Conservation (phyloP, 441 rosid genomes). For the Breynia disticha region DNA sequence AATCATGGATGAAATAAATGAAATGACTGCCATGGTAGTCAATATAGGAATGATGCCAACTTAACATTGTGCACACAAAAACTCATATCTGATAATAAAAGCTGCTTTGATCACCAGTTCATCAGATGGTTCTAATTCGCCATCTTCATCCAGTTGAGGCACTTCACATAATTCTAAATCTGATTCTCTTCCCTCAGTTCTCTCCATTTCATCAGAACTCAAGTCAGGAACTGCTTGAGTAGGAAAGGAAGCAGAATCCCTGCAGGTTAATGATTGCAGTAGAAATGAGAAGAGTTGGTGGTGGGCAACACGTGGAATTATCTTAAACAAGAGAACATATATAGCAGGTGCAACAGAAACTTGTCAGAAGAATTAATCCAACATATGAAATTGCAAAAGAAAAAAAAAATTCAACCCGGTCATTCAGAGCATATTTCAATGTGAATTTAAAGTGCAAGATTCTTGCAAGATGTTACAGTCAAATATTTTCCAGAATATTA, state of each 20-base stretch:
- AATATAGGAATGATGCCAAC: not conserved
- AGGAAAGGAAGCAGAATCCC: constrained; percentile 20
- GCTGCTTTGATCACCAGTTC: not conserved
- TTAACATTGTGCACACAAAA: not conserved
- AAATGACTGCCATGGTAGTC: not conserved
- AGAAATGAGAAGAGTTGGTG: not conserved
- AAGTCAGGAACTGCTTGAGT: not conserved
- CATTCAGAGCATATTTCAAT: no score
- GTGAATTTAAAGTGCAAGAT: no score
- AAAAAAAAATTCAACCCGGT: no score
- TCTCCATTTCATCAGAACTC: not conserved
- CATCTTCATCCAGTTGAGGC: not conserved
- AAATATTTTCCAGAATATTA: no score
- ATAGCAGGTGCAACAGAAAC: no score
- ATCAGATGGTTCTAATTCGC: not conserved
- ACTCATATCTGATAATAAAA: not conserved
- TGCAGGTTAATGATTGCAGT: constrained; percentile 5
- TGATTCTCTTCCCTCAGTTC: not conserved
- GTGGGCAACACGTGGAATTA: not conserved
- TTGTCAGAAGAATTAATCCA: no score
- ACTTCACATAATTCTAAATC: not conserved
- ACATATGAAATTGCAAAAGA: no score
- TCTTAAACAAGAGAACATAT: no score
- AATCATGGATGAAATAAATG: not conserved
- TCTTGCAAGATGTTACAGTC: no score